A percentile compares a stretch with the other conserved stretches of the same genome.
These are phyloP conservation scores for Pilasporangium apinafurcum DNA, from an alignment of 352 stramenopile species.

Conservation along the genomic window DNA sequence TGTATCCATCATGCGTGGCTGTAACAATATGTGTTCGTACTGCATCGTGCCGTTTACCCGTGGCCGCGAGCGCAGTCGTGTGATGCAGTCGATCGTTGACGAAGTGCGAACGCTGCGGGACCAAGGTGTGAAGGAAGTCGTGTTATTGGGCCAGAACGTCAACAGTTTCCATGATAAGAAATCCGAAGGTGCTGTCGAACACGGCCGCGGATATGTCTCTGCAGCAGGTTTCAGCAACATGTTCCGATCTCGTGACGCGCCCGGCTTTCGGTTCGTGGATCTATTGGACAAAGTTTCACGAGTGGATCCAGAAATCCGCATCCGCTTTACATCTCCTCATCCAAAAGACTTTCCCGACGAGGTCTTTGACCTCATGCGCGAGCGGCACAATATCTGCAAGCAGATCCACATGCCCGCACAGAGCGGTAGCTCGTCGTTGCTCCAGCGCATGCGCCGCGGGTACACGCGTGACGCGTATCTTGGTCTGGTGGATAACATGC, in stretches of 20 bases:
- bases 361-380: constrained; percentile 85
- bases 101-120: constrained; percentile 89
- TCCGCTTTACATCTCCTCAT: constrained; percentile 99
- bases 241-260: constrained; percentile 81
- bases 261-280: constrained; percentile 96
- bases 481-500: constrained; percentile 91
- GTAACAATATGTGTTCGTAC: constrained; percentile 99
- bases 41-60: constrained; percentile 99
- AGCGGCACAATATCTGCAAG: constrained; percentile 95
- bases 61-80: constrained; percentile 91
- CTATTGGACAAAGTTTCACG: constrained; percentile 92
- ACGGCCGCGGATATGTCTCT: constrained; percentile 72
- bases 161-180: constrained; percentile 98
- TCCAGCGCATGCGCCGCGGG: constrained; percentile 93
- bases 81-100: constrained; percentile 92
- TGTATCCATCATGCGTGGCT: constrained; percentile 98
- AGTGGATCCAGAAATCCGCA: constrained; percentile 92
- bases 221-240: constrained; percentile 95
- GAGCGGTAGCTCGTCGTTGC: constrained; percentile 86
- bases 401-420: constrained; percentile 98
- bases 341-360: constrained; percentile 98
- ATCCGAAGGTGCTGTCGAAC: constrained; percentile 54
- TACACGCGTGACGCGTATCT: constrained; percentile 98
- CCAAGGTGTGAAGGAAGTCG: constrained; percentile 96
- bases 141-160: constrained; percentile 99